A percentile compares a stretch with the other conserved stretches of the same genome.
Evolutionary conservation across 345 rosid species (phyloP).

Genomic region (Mallotus nudiflorus): DNA sequence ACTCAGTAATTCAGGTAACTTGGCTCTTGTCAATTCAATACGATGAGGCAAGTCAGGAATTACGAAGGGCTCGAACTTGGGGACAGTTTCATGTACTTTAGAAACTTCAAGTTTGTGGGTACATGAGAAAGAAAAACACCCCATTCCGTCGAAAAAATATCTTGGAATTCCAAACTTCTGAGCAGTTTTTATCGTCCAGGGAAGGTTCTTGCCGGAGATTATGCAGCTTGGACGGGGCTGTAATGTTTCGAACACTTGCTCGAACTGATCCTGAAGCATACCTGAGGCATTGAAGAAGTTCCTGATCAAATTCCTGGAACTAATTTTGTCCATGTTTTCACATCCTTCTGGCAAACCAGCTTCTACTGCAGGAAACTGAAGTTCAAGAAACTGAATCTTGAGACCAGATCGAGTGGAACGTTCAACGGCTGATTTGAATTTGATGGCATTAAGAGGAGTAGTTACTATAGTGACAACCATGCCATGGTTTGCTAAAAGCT

Average conservation of each 20-base stretch:
- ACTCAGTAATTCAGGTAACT: constrained; percentile 24
- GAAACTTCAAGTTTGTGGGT: constrained; percentile 26
- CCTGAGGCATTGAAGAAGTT: constrained; percentile 21
- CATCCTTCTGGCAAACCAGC: constrained; percentile 18
- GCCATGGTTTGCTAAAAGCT: constrained; percentile 18
- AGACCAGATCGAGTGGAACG: constrained; percentile 11
- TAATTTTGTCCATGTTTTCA: constrained; percentile 19
- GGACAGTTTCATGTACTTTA: constrained; percentile 21
- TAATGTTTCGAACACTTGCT: neutral
- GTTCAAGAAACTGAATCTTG: constrained; percentile 13
- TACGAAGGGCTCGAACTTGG: constrained; percentile 34
- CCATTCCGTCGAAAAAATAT: constrained; percentile 43
- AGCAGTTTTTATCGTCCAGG: constrained; percentile 44
- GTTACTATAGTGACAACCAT: constrained; percentile 12
- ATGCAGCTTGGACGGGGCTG: constrained; percentile 44
- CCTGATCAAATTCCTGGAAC: constrained; percentile 15
- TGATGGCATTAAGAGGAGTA: constrained; percentile 20
- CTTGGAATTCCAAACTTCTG: constrained; percentile 34
- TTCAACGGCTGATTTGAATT: constrained; percentile 10
- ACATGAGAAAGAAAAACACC: constrained; percentile 35
- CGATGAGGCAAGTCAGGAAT: constrained; percentile 42
- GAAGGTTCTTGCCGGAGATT: constrained; percentile 37
- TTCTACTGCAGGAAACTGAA: constrained; percentile 16
- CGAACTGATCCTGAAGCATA: constrained; percentile 21
- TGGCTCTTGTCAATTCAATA: constrained; percentile 34